Base-by-base conservation (phyloP, 306 rosid species). In the Carpinus viminea region DNA sequence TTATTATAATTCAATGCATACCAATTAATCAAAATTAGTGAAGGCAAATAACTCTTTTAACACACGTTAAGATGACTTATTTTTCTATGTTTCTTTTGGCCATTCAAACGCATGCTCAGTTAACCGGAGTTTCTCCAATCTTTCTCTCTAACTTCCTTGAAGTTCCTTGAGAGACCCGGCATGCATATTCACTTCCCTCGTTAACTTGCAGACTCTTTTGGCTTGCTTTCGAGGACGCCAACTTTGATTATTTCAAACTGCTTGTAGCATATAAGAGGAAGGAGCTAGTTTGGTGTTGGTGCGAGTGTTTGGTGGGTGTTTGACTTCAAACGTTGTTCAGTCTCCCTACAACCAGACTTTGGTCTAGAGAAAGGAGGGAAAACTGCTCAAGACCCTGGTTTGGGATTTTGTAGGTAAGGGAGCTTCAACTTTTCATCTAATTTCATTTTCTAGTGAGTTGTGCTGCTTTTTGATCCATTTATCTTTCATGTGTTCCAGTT, bases 201-300 rank as follows among this genome's bases (percentile, higher is more conserved):
- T 31, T 8, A 38, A 0, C 13, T 3, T 24, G 1, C 64, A 18
- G 12, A 48, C 41, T 11, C 4, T 15, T 36, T 2, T 43, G 8
- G 26, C 70, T 16, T 3, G 17, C 51, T 66, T 66, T 18, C 16
- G 1, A 7, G 41, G 50, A 38, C 72, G 72, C 83, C 86, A 69
- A 64, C 52, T 79, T 79, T 66, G 79, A 83, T 20, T 55, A 56
- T 65, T 66, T 72, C 87, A 48, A 83, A 83, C 72, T 68, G 13
- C 56, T 18, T 34, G 1, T 21, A 8, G 41, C 18, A 38, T 66
- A 66, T 31, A 38, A 15, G 12, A 34, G 16, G 24, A 13, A 21
- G 10, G 28, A 13, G 18, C 62, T 47, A 8, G 8, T 55, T 52
- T 3, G 70, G 12, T 7, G n/a, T n/a, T n/a, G 9, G 7, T 10